These are phyloP conservation scores for Stachybotrys elegans DNA, from an alignment of 2,329 filamentous ascomycete genomes.

Conservation along the genomic window DNA sequence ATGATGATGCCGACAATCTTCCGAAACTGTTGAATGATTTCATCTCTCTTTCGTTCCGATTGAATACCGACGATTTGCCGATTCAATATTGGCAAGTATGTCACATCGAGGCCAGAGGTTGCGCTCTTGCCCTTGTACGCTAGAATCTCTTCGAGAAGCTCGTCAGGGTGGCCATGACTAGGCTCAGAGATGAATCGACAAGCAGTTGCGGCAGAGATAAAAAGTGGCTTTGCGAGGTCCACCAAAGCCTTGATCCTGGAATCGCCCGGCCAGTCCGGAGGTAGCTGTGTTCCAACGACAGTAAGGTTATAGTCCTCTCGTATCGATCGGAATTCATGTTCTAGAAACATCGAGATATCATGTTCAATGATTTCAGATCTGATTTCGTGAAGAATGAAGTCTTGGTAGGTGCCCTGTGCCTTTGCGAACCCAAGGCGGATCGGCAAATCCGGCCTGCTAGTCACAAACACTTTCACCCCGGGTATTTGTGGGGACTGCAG, in stretches of 20 bases:
- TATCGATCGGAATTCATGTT: not conserved
- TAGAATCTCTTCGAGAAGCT: slow-evolving; percentile 16
- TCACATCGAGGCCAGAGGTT: not conserved
- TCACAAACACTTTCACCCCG: slow-evolving; percentile 29
- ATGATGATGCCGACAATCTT: slow-evolving; percentile 24
- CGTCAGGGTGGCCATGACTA: slow-evolving; percentile 8
- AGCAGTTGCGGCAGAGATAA: slow-evolving; percentile 28
- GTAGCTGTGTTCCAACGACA: not conserved
- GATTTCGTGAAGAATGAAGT: slow-evolving; percentile 31
- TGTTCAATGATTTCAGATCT: slow-evolving; percentile 20
- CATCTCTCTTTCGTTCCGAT: not conserved
- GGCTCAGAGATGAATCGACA: slow-evolving; percentile 20
- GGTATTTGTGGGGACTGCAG: slow-evolving; percentile 13
- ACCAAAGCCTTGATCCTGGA: slow-evolving; percentile 12
- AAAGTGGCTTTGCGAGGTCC: slow-evolving; percentile 25
- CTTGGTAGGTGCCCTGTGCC: slow-evolving; percentile 13
- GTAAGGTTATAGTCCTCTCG: not conserved
- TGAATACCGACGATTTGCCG: not conserved
- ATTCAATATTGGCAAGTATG: slow-evolving; percentile 1
- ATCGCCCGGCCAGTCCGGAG: slow-evolving; percentile 22
- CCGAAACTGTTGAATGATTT: slow-evolving; percentile 18
- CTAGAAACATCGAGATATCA: slow-evolving; percentile 30
- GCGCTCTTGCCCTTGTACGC: slow-evolving; percentile 1
- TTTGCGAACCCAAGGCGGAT: slow-evolving; percentile 27
- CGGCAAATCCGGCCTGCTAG: slow-evolving; percentile 33